Evolutionary conservation across 352 stramenopile genomes (phyloP).

Genomic region (Thalassiosira livingstoniorum): DNA sequence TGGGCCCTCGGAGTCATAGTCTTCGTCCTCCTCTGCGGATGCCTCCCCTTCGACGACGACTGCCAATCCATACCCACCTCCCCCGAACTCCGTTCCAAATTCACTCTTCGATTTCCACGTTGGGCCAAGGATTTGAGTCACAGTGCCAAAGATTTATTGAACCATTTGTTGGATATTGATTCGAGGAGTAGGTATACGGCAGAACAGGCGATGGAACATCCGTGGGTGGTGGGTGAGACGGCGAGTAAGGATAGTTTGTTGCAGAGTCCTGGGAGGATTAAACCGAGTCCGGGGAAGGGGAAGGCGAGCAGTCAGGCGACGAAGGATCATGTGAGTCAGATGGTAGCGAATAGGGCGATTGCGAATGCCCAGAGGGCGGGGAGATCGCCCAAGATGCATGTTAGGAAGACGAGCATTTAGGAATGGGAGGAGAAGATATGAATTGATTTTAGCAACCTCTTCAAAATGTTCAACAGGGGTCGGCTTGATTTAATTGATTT

Average conservation of each 20-base stretch:
- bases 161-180: slow-evolving; percentile 90
- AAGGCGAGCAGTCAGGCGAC: slow-evolving; percentile 38
- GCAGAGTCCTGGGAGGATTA: slow-evolving; percentile 79
- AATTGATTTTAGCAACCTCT: too few species aligned
- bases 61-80: slow-evolving; percentile 81
- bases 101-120: slow-evolving; percentile 92
- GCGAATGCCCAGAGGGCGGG: slow-evolving; percentile 53
- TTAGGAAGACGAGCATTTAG: slow-evolving; percentile 54
- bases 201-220: slow-evolving; percentile 90
- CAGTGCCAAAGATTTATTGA: slow-evolving; percentile 93
- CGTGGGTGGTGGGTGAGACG: slow-evolving; percentile 84
- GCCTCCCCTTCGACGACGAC: slow-evolving; percentile 98
- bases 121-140: slow-evolving; percentile 92
- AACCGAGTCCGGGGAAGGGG: slow-evolving; percentile 51
- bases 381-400: slow-evolving; percentile 42
- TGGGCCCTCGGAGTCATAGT: slow-evolving; percentile 98
- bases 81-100: slow-evolving; percentile 88
- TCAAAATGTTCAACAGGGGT: too few species aligned
- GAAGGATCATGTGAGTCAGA: slow-evolving; percentile 61
- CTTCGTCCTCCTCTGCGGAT: slow-evolving; percentile 97
- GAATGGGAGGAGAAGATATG: too few species aligned
- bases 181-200: slow-evolving; percentile 87
- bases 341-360: slow-evolving; percentile 59
- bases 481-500: too few species aligned
- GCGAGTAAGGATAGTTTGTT: slow-evolving; percentile 76